These are phyloP conservation scores for Theileria equi DNA, from an alignment of 169 alveolate species.

Conservation along the genomic window DNA sequence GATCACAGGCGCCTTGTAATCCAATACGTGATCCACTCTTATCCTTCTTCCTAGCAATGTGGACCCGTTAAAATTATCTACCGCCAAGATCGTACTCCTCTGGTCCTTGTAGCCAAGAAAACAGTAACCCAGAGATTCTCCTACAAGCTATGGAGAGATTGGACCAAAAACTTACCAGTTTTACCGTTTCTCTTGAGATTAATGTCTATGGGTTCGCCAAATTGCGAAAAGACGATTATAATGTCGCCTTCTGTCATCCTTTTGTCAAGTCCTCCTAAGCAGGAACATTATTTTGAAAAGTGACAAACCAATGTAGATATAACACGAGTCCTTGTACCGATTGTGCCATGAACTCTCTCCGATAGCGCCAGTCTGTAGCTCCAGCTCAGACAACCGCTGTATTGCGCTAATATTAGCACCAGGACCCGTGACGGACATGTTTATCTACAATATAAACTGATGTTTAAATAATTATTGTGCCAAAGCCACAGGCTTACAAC, in stretches of 20 bases:
- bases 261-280: conserved; percentile 84
- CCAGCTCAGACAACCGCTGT: conserved; percentile 70
- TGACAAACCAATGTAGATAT: conserved; percentile 65
- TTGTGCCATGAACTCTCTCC: conserved; percentile 80
- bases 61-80: conserved; percentile 95
- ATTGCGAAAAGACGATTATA: conserved; percentile 94
- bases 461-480: not conserved
- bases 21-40: conserved; percentile 93
- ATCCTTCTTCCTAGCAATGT: conserved; percentile 84
- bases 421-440: conserved; percentile 68
- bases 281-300: not conserved
- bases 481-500: not conserved
- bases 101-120: conserved; percentile 96
- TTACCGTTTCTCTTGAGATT: conserved; percentile 90
- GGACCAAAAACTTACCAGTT: conserved; percentile 82
- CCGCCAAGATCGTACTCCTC: conserved; percentile 97
- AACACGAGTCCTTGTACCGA: conserved; percentile 73
- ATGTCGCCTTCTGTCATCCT: conserved; percentile 98
- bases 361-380: conserved; percentile 67
- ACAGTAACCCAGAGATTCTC: conserved; percentile 91
- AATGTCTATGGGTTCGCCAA: conserved; percentile 96
- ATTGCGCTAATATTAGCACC: conserved; percentile 60
- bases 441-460: not conserved
- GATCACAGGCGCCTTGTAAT: conserved; percentile 81
- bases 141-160: conserved; percentile 12